These are phyloP conservation scores for Isoetes engelmannii DNA, from an alignment of 83 land plant species.

Conservation along the genomic window DNA sequence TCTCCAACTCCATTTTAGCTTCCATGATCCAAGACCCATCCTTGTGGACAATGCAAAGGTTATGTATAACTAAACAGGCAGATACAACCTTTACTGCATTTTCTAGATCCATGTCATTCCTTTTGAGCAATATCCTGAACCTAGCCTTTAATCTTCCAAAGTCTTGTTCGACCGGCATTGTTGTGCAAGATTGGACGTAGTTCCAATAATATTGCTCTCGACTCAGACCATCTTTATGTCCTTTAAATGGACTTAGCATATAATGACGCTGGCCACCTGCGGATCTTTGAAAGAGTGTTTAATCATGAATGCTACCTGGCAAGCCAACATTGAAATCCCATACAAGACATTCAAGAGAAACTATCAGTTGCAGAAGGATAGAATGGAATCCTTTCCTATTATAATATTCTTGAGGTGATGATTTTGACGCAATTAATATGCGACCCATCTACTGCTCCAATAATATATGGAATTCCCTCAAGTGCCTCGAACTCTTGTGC, in stretches of 20 bases:
- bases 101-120: background rate
- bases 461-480: no score
- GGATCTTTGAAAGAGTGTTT: constrained; percentile 1
- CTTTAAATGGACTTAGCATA: constrained; percentile 9
- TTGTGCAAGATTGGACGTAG: background rate
- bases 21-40: background rate
- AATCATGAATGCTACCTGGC: constrained; percentile 5
- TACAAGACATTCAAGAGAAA: background rate
- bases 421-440: constrained; percentile 10
- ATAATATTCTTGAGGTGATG: background rate
- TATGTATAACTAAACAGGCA: background rate
- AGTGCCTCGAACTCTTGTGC: no score
- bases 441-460: constrained; percentile 9
- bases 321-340: constrained; percentile 14
- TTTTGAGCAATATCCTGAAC: constrained; percentile 3
- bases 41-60: background rate
- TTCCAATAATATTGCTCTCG: constrained; percentile 10
- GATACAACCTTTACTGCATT: background rate
- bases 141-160: constrained; percentile 10
- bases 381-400: constrained; percentile 3
- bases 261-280: background rate
- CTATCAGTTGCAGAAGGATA: background rate
- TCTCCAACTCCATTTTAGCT: background rate
- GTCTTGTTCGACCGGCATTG: constrained; percentile 6
- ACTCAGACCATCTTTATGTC: background rate